phyloP scores from a whole-genome alignment of 805 yeast genomes.

The Jamesozyma jinghongensis region DNA sequence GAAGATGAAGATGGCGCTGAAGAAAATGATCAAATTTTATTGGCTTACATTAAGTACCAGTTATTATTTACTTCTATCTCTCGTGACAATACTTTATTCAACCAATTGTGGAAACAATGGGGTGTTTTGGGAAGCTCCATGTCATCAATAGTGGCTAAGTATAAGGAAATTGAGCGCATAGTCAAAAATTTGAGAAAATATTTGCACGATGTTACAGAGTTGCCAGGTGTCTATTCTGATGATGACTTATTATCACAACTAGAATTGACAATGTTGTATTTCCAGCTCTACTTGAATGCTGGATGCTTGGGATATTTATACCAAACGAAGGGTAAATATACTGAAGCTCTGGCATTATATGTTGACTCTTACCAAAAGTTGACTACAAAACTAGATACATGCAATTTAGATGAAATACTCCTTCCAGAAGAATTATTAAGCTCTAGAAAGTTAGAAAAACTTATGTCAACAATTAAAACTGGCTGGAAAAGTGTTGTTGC shows the following conservation, averaged over 20 bases:
- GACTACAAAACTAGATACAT: constrained; percentile 7
- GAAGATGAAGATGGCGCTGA: constrained; percentile 40
- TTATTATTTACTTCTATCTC: constrained; percentile 55
- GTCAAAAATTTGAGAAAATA: constrained; percentile 40
- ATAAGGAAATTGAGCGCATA: constrained; percentile 31
- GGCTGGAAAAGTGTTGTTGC: constrained; percentile 26
- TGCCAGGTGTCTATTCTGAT: constrained; percentile 90
- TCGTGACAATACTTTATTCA: constrained; percentile 54
- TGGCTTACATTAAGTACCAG: constrained; percentile 68
- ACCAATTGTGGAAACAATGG: constrained; percentile 28
- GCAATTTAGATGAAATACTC: constrained; percentile 6
- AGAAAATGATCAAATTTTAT: constrained; percentile 64
- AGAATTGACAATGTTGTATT: constrained; percentile 18
- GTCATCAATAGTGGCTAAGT: constrained; percentile 22
- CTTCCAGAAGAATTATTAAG: constrained; percentile 19
- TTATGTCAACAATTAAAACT: constrained; percentile 38
- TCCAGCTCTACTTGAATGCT: constrained; percentile 15
- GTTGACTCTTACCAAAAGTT: constrained; percentile 19
- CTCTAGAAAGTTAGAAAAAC: constrained; percentile 38
- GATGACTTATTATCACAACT: constrained; percentile 45
- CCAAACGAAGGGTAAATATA: constrained; percentile 21
- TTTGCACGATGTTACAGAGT: constrained; percentile 52
- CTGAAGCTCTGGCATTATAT: constrained; percentile 26
- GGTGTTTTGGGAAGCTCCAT: constrained; percentile 13
- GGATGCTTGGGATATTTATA: constrained; percentile 24